Base-by-base conservation (phyloP, 1,139 yeast species). In the Kurtzmaniella quercitrusa region DNA sequence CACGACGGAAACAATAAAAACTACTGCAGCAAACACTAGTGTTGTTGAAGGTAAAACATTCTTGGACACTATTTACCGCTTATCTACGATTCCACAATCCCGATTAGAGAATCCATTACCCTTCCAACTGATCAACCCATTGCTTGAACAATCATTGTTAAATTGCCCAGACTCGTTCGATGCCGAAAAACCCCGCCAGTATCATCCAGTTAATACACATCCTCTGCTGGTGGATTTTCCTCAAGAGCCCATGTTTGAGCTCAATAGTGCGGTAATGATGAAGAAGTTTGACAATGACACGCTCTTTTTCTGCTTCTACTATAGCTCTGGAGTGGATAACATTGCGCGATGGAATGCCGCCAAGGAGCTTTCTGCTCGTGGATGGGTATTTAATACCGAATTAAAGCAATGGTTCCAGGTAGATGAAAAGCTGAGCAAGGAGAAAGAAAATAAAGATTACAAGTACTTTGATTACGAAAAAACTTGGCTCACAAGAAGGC, bases 161-260 rank as follows among this genome's bases (percentile, higher is more conserved):
- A 85, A 87, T 56, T 88, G 97, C 60, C 98, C 99, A 0, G 98
- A 93, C 62, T 88, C 97, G 1, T 76, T 82, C 48, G 94, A 91
- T 59, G 85, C 96, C 2, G 97, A 93, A 55, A 81, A 79, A 50
- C 97, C 98, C 22, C 75, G 83, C 49, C 80, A 79, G 49, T 91
- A 91, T 60, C 79, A 75, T 48, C 95, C 96, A n/a, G 65, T 68
- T 18, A 80, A 82, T 51, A 95, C 95, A 40, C 95, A 86, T 58
- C 96, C 97, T 14, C 88, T 96, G 4, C 88, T 94, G 38, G 78
- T 88, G 18, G 88, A 84, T 62, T 93, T 89, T 65, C 98, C 99
- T 3, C 93, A 84, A 58, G 96, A 88, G 52, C 96, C 96, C 38
- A 74, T 78, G 71, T 76, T 73, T 53, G 82, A 76, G 55, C 64